These are phyloP conservation scores for Talaromyces atroroseus DNA, from an alignment of 2,329 filamentous ascomycete genomes.

Conservation along the genomic window DNA sequence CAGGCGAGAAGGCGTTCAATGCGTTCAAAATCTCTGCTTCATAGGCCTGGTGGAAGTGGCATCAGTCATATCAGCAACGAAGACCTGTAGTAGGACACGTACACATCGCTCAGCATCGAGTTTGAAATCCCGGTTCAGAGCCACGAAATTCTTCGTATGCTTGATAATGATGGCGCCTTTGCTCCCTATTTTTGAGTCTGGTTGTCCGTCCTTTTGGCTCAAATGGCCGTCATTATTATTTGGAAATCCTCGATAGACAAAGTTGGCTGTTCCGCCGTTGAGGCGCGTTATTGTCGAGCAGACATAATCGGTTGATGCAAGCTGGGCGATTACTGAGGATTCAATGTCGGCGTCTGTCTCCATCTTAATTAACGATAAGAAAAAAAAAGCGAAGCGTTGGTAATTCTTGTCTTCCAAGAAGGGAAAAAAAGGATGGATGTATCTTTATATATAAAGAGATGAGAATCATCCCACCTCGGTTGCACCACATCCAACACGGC, in stretches of 20 bases:
- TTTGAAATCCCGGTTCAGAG: slow-evolving; percentile 9
- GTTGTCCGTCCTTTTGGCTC: too few relatives aligned
- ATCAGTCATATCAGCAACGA: too few relatives aligned
- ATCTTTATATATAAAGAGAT: not conserved
- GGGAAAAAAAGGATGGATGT: not conserved
- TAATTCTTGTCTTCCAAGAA: too few relatives aligned
- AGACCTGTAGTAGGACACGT: not conserved
- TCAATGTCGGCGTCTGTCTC: slow-evolving; percentile 9
- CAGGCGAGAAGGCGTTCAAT: slow-evolving; percentile 1
- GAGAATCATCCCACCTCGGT: not conserved
- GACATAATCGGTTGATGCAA: not conserved
- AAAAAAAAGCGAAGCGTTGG: too few relatives aligned
- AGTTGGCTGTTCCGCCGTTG: slow-evolving; percentile 12
- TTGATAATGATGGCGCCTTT: slow-evolving; percentile 5
- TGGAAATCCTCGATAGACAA: slow-evolving; percentile 2
- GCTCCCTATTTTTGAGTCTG: too few relatives aligned
- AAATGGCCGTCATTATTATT: not conserved
- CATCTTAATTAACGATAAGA: not conserved
- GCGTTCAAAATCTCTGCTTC: slow-evolving; percentile 5
- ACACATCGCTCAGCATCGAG: slow-evolving; percentile 9
- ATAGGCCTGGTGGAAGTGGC: not conserved
- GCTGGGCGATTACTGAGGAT: not conserved
- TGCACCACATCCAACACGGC: too few relatives aligned
- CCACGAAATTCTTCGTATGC: slow-evolving; percentile 11
- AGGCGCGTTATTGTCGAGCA: slow-evolving; percentile 2